Percentiles rank a stretch among this genome's conserved stretches.
Conservation (phyloP, 805 yeast species). For the Wickerhamomyces subpelliculosus region DNA sequence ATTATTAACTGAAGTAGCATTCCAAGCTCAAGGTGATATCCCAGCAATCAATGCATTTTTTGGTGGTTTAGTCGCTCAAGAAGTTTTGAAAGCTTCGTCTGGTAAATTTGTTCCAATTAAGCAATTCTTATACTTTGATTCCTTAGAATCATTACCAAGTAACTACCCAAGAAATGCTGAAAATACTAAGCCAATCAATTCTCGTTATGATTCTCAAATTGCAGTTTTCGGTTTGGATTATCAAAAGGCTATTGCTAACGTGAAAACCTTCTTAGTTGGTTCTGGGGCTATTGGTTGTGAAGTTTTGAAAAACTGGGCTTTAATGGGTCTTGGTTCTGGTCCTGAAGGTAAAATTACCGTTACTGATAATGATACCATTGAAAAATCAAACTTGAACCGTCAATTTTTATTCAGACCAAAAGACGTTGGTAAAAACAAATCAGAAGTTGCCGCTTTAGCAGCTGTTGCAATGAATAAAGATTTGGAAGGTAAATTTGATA, state of each 20-base stretch:
- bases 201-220: constrained; percentile 91
- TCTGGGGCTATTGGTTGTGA: constrained; percentile 99
- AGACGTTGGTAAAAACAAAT: constrained; percentile 88
- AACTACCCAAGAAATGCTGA: constrained; percentile 58
- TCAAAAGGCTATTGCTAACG: constrained; percentile 66
- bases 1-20: constrained; percentile 65
- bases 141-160: constrained; percentile 83
- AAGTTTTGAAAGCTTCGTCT: constrained; percentile 89
- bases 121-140: constrained; percentile 90
- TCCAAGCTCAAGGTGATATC: constrained; percentile 85
- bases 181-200: constrained; percentile 64
- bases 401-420: constrained; percentile 92
- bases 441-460: constrained; percentile 85
- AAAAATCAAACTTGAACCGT: constrained; percentile 91
- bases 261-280: constrained; percentile 87
- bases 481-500: constrained; percentile 65
- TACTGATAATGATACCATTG: constrained; percentile 94
- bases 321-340: constrained; percentile 92
- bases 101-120: constrained; percentile 92
- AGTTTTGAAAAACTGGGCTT: constrained; percentile 96
- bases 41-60: constrained; percentile 85
- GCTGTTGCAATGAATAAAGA: constrained; percentile 83
- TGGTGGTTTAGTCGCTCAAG: constrained; percentile 96
- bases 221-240: constrained; percentile 85
- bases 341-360: constrained; percentile 77